Percentiles rank a stretch among this genome's conserved stretches.
Evolutionary conservation across 2,329 filamentous ascomycete genomes (phyloP).

Genomic region (Sordariomycetes sp.): DNA sequence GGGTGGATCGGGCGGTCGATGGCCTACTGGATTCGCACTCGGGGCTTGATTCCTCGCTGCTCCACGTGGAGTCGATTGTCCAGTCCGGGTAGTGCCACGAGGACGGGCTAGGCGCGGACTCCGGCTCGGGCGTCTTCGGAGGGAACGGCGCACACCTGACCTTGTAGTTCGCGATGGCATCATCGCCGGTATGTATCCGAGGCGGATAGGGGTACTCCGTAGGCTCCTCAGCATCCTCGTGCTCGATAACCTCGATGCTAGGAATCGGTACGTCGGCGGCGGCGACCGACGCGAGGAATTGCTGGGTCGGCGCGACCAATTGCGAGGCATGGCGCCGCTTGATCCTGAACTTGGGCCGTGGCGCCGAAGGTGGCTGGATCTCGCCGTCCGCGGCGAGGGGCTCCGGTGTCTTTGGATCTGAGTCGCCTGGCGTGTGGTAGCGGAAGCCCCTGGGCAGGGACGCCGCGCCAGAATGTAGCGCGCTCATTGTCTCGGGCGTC

Average conservation of each 20-base stretch:
- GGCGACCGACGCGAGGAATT: slow-evolving; percentile 54
- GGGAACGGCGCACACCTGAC: slow-evolving; percentile 31
- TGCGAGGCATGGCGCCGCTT: slow-evolving; percentile 40
- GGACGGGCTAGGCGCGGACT: slow-evolving; percentile 25
- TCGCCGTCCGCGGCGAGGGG: slow-evolving; percentile 21
- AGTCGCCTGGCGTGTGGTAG: slow-evolving; percentile 11
- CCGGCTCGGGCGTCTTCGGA: slow-evolving; percentile 46
- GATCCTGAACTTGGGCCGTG: slow-evolving; percentile 38
- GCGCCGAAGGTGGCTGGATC: slow-evolving; percentile 31
- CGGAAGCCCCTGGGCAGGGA: slow-evolving; percentile 29
- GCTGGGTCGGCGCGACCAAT: slow-evolving; percentile 44
- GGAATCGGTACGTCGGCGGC: slow-evolving; percentile 51
- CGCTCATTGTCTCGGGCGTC: slow-evolving; percentile 22
- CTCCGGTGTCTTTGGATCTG: slow-evolving; percentile 37
- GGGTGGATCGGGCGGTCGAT: slow-evolving; percentile 44
- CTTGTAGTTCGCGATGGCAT: slow-evolving; percentile 15
- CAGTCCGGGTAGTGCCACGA: slow-evolving; percentile 41
- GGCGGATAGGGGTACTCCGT: slow-evolving; percentile 16
- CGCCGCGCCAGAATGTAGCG: slow-evolving; percentile 29
- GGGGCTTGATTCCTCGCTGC: slow-evolving; percentile 43
- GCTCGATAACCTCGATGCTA: slow-evolving; percentile 47
- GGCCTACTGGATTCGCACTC: slow-evolving; percentile 47
- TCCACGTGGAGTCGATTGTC: slow-evolving; percentile 42
- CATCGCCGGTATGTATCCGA: slow-evolving; percentile 17
- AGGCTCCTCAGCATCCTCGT: slow-evolving; percentile 27